Conservation (phyloP, 768 basidiomycete species). For the Agrocybe praecox region DNA sequence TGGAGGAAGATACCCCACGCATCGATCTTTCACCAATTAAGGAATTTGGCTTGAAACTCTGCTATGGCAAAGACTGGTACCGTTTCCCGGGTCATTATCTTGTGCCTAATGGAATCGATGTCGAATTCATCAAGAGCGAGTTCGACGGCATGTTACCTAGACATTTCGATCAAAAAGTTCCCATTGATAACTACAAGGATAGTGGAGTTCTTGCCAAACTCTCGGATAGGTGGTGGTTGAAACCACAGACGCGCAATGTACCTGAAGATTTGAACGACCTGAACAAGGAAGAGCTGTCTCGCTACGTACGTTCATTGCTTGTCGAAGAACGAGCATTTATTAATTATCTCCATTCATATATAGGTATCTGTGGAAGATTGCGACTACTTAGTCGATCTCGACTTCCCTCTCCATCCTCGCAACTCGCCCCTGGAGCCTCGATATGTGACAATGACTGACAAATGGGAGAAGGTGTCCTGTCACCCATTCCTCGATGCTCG, state of each 20-base stretch:
- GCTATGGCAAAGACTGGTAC: constrained; percentile 95
- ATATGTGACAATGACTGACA: constrained; percentile 62
- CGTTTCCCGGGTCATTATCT: constrained; percentile 91
- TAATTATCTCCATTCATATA: background rate
- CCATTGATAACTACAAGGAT: constrained; percentile 10
- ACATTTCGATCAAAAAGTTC: constrained; percentile 54
- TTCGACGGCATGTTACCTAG: constrained; percentile 89
- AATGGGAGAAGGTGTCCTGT: constrained; percentile 86
- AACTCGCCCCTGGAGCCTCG: constrained; percentile 72
- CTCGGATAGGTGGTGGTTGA: constrained; percentile 46
- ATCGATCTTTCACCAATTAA: constrained; percentile 72
- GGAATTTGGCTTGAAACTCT: constrained; percentile 74
- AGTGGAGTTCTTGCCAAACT: constrained; percentile 33
- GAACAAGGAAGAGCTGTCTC: constrained; percentile 76
- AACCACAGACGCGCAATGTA: constrained; percentile 62
- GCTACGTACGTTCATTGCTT: constrained; percentile 59
- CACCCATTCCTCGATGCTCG: constrained; percentile 81
- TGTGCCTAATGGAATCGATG: constrained; percentile 77
- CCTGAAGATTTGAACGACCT: constrained; percentile 82
- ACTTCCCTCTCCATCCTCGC: constrained; percentile 73
- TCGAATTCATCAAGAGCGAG: constrained; percentile 91
- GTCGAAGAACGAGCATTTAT: constrained; percentile 4
- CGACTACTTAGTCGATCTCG: constrained; percentile 89
- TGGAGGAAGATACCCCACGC: constrained; percentile 45
- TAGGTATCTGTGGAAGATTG: constrained; percentile 76